A percentile compares a stretch with the other conserved stretches of the same genome.
phyloP scores from a whole-genome alignment of 2,329 filamentous ascomycete species.

The Cryphonectria carpinicola region DNA sequence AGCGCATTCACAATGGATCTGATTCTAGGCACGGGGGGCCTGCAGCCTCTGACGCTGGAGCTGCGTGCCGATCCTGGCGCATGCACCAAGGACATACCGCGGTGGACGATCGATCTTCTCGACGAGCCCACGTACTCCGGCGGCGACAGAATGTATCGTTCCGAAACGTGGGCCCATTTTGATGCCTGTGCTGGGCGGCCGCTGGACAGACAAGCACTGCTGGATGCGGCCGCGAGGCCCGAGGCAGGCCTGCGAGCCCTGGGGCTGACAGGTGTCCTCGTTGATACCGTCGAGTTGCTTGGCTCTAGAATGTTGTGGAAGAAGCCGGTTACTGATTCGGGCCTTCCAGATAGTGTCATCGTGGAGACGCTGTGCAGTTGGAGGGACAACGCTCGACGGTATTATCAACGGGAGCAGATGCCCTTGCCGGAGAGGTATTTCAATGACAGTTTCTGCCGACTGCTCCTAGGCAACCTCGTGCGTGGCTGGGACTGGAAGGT shows the following conservation, averaged over 20 bases:
- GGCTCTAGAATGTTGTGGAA: not conserved
- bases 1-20: not conserved
- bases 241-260: not conserved
- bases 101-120: not conserved
- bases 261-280: not conserved
- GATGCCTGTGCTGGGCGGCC: not conserved
- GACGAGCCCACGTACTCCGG: not conserved
- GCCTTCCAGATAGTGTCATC: not conserved
- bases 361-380: not conserved
- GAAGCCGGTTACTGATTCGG: not conserved
- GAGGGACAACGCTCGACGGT: not conserved
- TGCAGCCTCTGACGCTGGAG: not conserved
- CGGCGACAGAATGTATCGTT: not conserved
- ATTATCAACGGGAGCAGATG: not conserved
- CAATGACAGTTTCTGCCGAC: not conserved
- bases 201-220: not conserved
- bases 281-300: not conserved
- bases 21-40: not conserved
- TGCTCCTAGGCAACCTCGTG: constrained; percentile 4
- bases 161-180: not conserved
- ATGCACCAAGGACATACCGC: not conserved
- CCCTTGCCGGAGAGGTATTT: not conserved
- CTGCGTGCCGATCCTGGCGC: not conserved
- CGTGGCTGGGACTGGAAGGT: not conserved
- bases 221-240: not conserved